Percentiles rank a stretch among this genome's conserved stretches.
phyloP scores from a whole-genome alignment of 2,329 filamentous ascomycete genomes.

The Akanthomyces muscarius region DNA sequence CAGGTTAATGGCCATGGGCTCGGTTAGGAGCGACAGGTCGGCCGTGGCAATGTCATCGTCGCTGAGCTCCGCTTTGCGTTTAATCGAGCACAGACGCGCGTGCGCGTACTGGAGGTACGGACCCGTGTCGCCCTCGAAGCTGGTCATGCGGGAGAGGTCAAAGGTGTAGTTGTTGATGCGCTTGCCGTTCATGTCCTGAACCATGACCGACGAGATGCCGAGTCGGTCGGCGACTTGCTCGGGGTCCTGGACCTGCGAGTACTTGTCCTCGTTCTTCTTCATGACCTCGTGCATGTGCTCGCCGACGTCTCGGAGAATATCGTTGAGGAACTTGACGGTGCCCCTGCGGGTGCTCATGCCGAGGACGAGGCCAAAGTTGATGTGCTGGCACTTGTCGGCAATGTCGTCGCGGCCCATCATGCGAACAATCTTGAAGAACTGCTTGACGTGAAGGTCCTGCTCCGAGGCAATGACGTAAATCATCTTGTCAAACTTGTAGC shows the following conservation, averaged over 20 bases:
- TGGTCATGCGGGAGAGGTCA: conserved; percentile 77
- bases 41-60: conserved; percentile 57
- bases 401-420: conserved; percentile 67
- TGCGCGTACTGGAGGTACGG: conserved; percentile 83
- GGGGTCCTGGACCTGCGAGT: conserved; percentile 82
- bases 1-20: conserved; percentile 68
- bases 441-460: conserved; percentile 68
- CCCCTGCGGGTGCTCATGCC: conserved; percentile 69
- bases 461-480: conserved; percentile 72
- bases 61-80: conserved; percentile 50
- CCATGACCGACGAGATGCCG: conserved; percentile 81
- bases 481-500: conserved; percentile 71
- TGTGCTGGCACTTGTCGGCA: conserved; percentile 63
- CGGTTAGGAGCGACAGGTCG: conserved; percentile 64
- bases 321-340: conserved; percentile 64
- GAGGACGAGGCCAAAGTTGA: conserved; percentile 70
- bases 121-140: conserved; percentile 80
- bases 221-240: conserved; percentile 78
- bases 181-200: conserved; percentile 97
- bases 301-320: conserved; percentile 72
- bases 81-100: conserved; percentile 64
- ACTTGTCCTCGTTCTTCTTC: conserved; percentile 86
- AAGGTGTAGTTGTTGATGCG: conserved; percentile 66
- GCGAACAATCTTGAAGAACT: conserved; percentile 73
- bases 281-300: conserved; percentile 99